Evolutionary conservation across 257 asterid species (phyloP), one percentile per base, ranked within the genome.

Genomic region (Solanum verrucosum): DNA sequence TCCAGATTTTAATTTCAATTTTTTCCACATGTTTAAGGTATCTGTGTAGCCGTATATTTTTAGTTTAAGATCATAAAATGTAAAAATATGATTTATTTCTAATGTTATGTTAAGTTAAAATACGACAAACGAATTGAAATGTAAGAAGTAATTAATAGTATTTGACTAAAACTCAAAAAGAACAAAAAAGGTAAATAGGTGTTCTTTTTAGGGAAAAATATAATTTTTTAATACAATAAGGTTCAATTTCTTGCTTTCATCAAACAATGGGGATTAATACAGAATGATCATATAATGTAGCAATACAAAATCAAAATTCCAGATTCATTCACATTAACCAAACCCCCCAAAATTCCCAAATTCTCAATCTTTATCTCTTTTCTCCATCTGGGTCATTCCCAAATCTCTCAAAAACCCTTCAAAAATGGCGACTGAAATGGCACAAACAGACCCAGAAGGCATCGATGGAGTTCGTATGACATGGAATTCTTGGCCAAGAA

Each of bases 401-500:
- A 60, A 67, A 67, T 67, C 74, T 27, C n/a, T 37, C 14, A 35
- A 34, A 74, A 74, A 18, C 44, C 37, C 75, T 27, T 1, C 3
- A 5, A 2, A 9, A 77, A 78, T 78, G 84, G 63, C 98, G 90
- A 93, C 97, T 91, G 99, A 96, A 95, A 92, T 94, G 85, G 95
- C 95, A 33, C 98, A 95, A 42, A 90, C 92, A 91, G 99, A 97
- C 87, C 97, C 96, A 1, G 99, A 97, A 91, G 98, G 98, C 49
- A 93, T 96, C 21, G 99, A 97, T 91, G 99, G 98, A 31, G 95
- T 97, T 16, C 95, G 99, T 38, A 97, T 97, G 99, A 93, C 99
- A 29, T 97, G 99, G 99, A 91, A 88, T 59, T 91, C 91, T 88
- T 97, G 99, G 98, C 99, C 99, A 35, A 92, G 97, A 40, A 92